A percentile compares a stretch with the other conserved stretches of the same genome.
phyloP scores from a whole-genome alignment of 129 eudicot genomes.

The Centella asiatica region DNA sequence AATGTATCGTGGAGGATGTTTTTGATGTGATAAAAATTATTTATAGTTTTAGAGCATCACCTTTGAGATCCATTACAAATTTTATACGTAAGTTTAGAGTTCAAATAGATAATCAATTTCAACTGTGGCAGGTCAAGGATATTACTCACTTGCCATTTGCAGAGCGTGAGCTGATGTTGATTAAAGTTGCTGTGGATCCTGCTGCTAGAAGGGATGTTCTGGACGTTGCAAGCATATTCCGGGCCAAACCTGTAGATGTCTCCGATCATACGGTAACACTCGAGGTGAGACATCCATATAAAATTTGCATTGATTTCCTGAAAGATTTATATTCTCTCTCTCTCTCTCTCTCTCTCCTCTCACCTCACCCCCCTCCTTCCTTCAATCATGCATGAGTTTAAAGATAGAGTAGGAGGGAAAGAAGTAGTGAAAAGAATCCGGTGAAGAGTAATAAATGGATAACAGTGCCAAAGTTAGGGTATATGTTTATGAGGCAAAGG shows the following conservation, averaged over 20 bases:
- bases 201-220: constrained; percentile 80
- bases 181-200: constrained; percentile 71
- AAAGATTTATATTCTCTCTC: not conserved
- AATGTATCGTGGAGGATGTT: not conserved
- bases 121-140: constrained; percentile 55
- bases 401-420: too few species aligned
- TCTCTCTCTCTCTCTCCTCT: too few species aligned
- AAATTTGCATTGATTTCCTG: not conserved
- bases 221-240: constrained; percentile 85
- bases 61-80: not conserved
- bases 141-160: constrained; percentile 80
- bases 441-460: too few species aligned
- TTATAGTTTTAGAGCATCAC: not conserved
- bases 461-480: too few species aligned
- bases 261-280: constrained; percentile 91
- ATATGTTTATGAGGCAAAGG: too few species aligned
- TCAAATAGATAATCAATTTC: not conserved
- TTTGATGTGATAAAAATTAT: too few species aligned
- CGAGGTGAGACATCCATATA: constrained; percentile 39
- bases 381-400: too few species aligned
- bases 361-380: too few species aligned
- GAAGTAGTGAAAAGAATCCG: too few species aligned
- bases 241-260: constrained; percentile 94
- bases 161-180: constrained; percentile 84
- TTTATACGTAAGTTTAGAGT: not conserved